Conservation (phyloP, 2,329 filamentous ascomycete genomes). For the Coleophoma cylindrospora region DNA sequence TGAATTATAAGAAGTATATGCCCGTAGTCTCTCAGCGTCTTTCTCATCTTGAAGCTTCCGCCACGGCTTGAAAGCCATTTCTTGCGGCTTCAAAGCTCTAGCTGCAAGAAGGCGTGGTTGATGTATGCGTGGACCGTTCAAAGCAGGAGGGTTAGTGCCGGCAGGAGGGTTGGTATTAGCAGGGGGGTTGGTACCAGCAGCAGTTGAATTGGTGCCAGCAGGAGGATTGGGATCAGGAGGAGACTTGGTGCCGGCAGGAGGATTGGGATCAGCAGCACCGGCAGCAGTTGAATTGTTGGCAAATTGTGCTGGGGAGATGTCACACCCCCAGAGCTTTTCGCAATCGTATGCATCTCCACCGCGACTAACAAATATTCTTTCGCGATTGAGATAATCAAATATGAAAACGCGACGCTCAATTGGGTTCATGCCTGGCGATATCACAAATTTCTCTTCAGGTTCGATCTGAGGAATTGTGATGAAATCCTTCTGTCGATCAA, state of each 20-base stretch:
- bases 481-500: background rate
- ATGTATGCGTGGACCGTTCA: background rate
- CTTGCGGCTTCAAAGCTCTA: conserved; percentile 6
- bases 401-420: conserved; percentile 7
- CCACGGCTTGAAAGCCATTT: conserved; percentile 11
- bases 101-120: background rate
- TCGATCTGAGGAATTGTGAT: background rate
- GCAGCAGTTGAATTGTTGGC: background rate
- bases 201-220: background rate
- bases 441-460: conserved; percentile 1
- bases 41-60: conserved; percentile 11
- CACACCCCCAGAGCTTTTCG: background rate
- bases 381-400: conserved; percentile 11
- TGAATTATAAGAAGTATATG: too few species aligned
- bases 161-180: too few species aligned
- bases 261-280: background rate
- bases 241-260: background rate
- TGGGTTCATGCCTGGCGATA: background rate
- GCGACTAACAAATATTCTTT: background rate
- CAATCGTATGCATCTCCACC: background rate
- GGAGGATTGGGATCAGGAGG: background rate
- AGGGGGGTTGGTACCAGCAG: background rate
- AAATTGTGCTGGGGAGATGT: background rate
- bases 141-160: background rate
- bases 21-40: conserved; percentile 11